Evolutionary conservation across 2,329 filamentous ascomycete genomes (phyloP).

Genomic region (Cordyceps militaris): DNA sequence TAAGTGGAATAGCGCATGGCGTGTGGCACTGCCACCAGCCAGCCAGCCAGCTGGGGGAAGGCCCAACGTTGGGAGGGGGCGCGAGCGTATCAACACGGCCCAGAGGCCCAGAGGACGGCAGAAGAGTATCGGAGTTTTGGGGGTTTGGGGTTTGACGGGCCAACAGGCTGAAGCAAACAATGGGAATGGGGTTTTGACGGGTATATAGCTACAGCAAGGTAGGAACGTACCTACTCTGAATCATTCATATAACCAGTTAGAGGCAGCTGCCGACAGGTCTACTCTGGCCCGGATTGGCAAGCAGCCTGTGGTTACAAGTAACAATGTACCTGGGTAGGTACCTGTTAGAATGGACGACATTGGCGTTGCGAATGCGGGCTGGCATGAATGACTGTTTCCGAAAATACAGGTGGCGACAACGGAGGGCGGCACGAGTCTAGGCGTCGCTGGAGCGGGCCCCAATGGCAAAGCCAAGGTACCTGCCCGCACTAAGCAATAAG

Average conservation of each 20-base stretch:
- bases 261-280: no score
- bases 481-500: not conserved
- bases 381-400: not conserved
- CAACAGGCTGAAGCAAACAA: not conserved
- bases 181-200: not conserved
- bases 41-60: not conserved
- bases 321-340: no score
- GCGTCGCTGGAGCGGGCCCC: not conserved
- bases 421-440: not conserved
- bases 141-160: not conserved
- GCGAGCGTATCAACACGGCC: conserved; percentile 5
- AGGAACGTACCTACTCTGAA: no score
- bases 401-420: conserved; percentile 5
- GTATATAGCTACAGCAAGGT: no score
- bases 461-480: not conserved
- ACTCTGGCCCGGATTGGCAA: no score
- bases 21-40: conserved; percentile 5
- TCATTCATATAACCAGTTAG: no score
- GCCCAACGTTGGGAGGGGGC: not conserved
- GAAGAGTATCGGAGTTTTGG: not conserved
- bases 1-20: conserved; percentile 11
- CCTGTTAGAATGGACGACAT: no score
- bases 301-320: no score
- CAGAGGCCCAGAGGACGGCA: not conserved
- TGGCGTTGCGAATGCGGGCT: not conserved